These are phyloP conservation scores for Kluyveromyces siamensis DNA, from an alignment of 805 yeast species.

Conservation along the genomic window DNA sequence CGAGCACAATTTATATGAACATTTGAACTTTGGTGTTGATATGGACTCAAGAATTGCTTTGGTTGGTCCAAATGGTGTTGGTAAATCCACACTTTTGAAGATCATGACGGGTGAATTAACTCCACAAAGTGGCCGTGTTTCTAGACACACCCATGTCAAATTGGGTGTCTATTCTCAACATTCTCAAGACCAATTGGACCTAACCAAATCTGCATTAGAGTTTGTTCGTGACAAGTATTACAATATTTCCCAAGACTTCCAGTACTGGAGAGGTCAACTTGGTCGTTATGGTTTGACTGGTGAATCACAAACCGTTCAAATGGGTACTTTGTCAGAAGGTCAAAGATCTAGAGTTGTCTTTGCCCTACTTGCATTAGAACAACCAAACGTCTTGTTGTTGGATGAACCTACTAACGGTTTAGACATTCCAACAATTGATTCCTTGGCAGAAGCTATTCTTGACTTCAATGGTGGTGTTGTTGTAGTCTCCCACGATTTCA, in stretches of 20 bases:
- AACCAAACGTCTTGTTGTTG: constrained; percentile 87
- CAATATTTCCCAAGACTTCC: constrained; percentile 89
- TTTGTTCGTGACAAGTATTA: constrained; percentile 94
- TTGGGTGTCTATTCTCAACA: constrained; percentile 99
- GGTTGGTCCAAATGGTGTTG: constrained; percentile 99
- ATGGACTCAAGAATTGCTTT: constrained; percentile 98
- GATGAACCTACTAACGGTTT: constrained; percentile 99
- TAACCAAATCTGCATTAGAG: constrained; percentile 91
- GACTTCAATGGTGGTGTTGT: constrained; percentile 96
- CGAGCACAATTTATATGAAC: constrained; percentile 82
- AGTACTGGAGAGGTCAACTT: constrained; percentile 95
- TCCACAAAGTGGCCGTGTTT: constrained; percentile 90
- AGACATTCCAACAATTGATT: constrained; percentile 97
- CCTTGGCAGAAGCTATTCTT: constrained; percentile 92
- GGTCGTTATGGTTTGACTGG: constrained; percentile 99
- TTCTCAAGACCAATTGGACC: constrained; percentile 95
- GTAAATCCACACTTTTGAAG: constrained; percentile 92
- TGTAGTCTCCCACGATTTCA: constrained; percentile 98
- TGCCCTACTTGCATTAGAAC: constrained; percentile 88
- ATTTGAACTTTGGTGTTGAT: constrained; percentile 95
- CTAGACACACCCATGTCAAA: constrained; percentile 95
- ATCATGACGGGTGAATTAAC: constrained; percentile 91
- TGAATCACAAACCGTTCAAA: constrained; percentile 96
- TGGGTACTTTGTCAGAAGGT: constrained; percentile 98
- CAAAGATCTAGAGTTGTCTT: constrained; percentile 99